Base-by-base conservation (phyloP, 768 basidiomycete species). In the Boletus huronensis region DNA sequence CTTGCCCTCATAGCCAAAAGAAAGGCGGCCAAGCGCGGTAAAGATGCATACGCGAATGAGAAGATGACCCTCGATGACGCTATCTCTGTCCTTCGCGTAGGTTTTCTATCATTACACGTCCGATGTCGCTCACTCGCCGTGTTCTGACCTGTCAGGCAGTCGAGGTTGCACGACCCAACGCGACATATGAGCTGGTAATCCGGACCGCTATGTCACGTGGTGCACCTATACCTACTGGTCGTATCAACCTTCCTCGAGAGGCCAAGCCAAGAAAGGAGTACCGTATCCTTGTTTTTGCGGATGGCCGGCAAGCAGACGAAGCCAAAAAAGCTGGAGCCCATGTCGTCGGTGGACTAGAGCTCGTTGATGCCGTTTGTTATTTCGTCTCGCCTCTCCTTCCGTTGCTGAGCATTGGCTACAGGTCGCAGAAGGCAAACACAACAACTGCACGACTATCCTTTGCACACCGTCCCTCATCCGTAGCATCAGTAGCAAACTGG, bases 261-360 rank as follows among this genome's bases (percentile, higher is more conserved):
- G 82, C 88, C 36, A 91, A 90, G 64, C 70, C 82, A 26, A 84
- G 82, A 62, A 65, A 77, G 32, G 81, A 85, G 62, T 88, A 90
- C 56, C 84, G 81, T 52, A 85, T 98, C 50, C 79, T 97, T n/a
- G 93, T 96, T 29, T 98, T 98, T 64, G 94, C 94, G 4, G 90
- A 93, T 61, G 92, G 92, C 6, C 77, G 83, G 52, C 78, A 81
- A 48, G 91, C 88, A 17, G 89, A 91, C 19, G 85, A 89, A 26
- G 97, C 97, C 0, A 85, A 80, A 70, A 82, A 78, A 40, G 91
- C 92, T 5, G 97, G 97, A 6, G 97, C 95, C 1, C 83, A 93
- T 55, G 82, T 88, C 56, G 91, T 98, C 16, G 97, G 97, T 43
- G 96, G 94, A 28, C 77, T 81, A 41, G 97, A 98, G 64, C 76